These are phyloP conservation scores for Begonia fuchsioides DNA, from an alignment of 306 rosid genomes.

Conservation along the genomic window DNA sequence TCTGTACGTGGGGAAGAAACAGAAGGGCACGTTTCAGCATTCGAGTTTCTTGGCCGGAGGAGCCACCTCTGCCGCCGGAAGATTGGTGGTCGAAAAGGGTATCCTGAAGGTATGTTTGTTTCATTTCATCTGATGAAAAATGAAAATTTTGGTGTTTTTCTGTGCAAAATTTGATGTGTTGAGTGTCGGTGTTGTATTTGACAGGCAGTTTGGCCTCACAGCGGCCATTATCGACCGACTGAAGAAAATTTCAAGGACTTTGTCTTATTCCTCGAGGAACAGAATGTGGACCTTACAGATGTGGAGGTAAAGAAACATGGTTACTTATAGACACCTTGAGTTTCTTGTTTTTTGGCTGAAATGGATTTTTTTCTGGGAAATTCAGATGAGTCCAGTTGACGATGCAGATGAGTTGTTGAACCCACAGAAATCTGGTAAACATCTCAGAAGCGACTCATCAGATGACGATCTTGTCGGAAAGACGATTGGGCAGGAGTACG, in stretches of 20 bases:
- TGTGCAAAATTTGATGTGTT: not conserved
- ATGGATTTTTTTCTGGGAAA: no score
- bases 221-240: conserved; percentile 92
- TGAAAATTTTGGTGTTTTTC: no score
- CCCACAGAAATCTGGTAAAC: no score
- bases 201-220: conserved; percentile 99
- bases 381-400: not conserved
- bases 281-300: conserved; percentile 63
- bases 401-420: not conserved
- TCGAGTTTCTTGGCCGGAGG: conserved; percentile 99
- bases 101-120: conserved; percentile 49
- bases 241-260: conserved; percentile 78
- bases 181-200: conserved; percentile 18
- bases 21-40: conserved; percentile 90
- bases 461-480: no score
- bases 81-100: conserved; percentile 72
- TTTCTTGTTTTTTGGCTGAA: no score
- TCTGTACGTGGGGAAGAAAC: conserved; percentile 79
- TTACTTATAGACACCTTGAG: no score
- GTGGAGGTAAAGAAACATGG: conserved; percentile 40
- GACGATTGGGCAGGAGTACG: no score
- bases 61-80: conserved; percentile 95
- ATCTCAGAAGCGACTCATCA: no score
- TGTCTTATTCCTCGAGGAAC: conserved; percentile 66
- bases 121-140: not conserved